Evolutionary conservation across 2,329 filamentous ascomycete species (phyloP).

Genomic region (Trichophyton schoenleinii): DNA sequence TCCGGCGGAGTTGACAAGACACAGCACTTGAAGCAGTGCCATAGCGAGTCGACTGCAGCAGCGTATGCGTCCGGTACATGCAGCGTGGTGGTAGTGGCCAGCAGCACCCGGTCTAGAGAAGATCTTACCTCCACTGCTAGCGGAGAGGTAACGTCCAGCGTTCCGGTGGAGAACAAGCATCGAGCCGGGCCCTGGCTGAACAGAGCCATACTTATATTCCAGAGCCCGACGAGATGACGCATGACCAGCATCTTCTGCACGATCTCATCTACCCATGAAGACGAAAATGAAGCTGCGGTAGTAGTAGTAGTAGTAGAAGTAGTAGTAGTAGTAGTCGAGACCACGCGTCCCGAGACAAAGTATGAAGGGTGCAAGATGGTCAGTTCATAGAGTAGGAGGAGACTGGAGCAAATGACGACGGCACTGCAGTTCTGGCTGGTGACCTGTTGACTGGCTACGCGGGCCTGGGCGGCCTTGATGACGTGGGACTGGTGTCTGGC

Average conservation of each 20-base stretch:
- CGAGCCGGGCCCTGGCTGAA: conserved; percentile 1
- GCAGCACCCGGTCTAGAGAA: background rate
- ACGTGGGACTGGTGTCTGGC: conserved; percentile 17
- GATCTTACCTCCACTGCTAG: background rate
- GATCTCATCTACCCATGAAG: background rate
- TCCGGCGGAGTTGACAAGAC: conserved; percentile 10
- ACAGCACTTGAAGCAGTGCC: conserved; percentile 12
- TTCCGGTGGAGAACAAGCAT: background rate
- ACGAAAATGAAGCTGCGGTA: too few species aligned
- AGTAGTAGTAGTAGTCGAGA: background rate
- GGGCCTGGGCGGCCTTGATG: conserved; percentile 3
- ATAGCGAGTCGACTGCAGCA: conserved; percentile 13
- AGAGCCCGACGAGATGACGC: conserved; percentile 6
- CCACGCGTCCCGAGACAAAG: background rate
- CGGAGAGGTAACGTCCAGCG: background rate
- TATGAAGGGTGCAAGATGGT: conserved; percentile 12
- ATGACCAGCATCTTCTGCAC: conserved; percentile 6
- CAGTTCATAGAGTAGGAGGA: conserved; percentile 21
- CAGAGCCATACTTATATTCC: conserved; percentile 4
- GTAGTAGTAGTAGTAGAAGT: background rate
- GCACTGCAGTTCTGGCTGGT: conserved; percentile 20
- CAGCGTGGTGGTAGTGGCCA: background rate
- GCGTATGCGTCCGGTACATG: conserved; percentile 10
- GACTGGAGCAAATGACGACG: conserved; percentile 19
- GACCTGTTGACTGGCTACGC: background rate